Evolutionary conservation across 495 filamentous ascomycete genomes (phyloP).

Genomic region (Penicillium tannophilum): DNA sequence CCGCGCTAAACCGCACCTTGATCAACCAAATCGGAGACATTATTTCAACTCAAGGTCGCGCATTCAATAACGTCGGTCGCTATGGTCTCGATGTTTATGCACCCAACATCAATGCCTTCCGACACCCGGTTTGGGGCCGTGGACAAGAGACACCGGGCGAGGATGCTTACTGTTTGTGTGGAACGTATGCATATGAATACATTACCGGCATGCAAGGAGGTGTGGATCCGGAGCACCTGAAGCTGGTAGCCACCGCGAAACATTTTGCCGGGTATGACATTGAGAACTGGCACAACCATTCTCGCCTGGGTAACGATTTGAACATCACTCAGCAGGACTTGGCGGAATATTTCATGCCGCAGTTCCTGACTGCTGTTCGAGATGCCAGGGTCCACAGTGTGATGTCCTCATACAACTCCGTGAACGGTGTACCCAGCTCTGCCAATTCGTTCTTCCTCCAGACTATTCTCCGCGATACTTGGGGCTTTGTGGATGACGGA

Average conservation of each 20-base stretch:
- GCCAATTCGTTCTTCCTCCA: conserved; percentile 58
- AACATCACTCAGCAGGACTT: conserved; percentile 57
- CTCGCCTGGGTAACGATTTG: conserved; percentile 57
- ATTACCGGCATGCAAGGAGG: conserved; percentile 64
- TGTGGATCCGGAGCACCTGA: conserved; percentile 43
- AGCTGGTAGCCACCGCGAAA: conserved; percentile 65
- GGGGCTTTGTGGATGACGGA: conserved; percentile 49
- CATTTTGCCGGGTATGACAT: conserved; percentile 69
- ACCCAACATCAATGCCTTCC: conserved; percentile 71
- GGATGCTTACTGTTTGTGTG: conserved; percentile 57
- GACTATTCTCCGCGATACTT: conserved; percentile 57
- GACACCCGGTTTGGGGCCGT: conserved; percentile 62
- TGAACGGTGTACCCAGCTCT: conserved; percentile 61
- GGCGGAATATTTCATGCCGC: conserved; percentile 51
- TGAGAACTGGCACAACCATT: conserved; percentile 58
- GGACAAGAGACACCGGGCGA: conserved; percentile 66
- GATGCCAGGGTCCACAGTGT: conserved; percentile 59
- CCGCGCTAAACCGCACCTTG: conserved; percentile 61
- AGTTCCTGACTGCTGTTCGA: conserved; percentile 39
- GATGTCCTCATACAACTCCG: conserved; percentile 65
- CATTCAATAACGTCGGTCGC: conserved; percentile 62
- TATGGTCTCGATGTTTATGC: conserved; percentile 65
- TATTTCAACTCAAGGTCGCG: conserved; percentile 65
- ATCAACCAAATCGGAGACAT: conserved; percentile 58
- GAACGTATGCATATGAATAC: conserved; percentile 56